Conservation (phyloP, 495 filamentous ascomycete species). For the Thozetella sp. region DNA sequence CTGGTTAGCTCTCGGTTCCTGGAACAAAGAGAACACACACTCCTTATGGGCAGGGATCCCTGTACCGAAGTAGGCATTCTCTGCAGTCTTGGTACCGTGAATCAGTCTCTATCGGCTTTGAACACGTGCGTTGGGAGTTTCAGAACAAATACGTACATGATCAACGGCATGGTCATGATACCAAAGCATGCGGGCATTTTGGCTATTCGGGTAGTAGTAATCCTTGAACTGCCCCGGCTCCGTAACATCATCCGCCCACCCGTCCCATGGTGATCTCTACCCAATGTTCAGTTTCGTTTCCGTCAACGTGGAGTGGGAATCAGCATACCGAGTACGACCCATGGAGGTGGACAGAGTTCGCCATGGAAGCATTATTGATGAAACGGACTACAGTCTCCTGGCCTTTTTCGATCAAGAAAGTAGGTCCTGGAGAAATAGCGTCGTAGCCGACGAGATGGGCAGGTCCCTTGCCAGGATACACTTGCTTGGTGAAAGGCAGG, state of each 20-base stretch:
- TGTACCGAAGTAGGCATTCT: constrained; percentile 57
- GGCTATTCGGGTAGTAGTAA: constrained; percentile 61
- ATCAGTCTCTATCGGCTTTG: background rate
- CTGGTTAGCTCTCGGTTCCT: too few relatives aligned
- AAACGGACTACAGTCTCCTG: constrained; percentile 52
- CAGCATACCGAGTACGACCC: constrained; percentile 40
- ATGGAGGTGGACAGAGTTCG: constrained; percentile 51
- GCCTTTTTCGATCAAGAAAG: constrained; percentile 41
- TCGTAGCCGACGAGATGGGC: constrained; percentile 53
- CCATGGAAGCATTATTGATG: constrained; percentile 43
- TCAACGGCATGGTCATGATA: constrained; percentile 57
- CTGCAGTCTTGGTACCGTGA: constrained; percentile 37
- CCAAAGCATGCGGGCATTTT: constrained; percentile 51
- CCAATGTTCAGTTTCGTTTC: too few relatives aligned
- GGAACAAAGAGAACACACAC: too few relatives aligned
- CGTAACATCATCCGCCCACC: constrained; percentile 58
- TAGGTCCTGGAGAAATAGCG: constrained; percentile 54
- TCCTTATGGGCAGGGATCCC: too few relatives aligned
- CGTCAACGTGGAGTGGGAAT: too few relatives aligned
- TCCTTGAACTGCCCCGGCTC: constrained; percentile 54
- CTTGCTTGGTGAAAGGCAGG: constrained; percentile 38
- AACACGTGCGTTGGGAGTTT: background rate
- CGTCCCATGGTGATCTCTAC: constrained; percentile 37
- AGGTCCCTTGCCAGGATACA: constrained; percentile 46
- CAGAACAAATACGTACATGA: constrained; percentile 16